Evolutionary conservation across 2,329 filamentous ascomycete genomes (phyloP), one percentile per base, ranked within the genome.

Genomic region (Alternaria atra): DNA sequence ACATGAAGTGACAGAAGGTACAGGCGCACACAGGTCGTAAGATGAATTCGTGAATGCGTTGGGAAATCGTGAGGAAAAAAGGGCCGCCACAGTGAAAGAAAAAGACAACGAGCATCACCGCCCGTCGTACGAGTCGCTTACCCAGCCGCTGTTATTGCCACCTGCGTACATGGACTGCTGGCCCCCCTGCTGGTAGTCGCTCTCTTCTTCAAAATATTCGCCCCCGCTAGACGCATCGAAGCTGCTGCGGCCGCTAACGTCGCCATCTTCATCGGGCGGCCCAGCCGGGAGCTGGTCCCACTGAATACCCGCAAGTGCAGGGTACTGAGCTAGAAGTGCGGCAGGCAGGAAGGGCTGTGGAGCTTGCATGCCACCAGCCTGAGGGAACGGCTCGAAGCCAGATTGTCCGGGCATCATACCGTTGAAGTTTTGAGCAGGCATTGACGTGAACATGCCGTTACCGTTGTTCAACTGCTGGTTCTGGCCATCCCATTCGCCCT

Each of bases 321-420:
- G 95, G 78, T 97, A 98, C 74, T 98, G 95, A 17, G 91, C 91
- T 39, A 98, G 82, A 51, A 99, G 82, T 1, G 94, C 94, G 4
- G 92, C 91, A 1, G 95, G 95, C n/a, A 98, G 84, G 37, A 86
- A 83, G 68, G 74, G 71, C 25, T 67, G 67, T 23, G 72, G 59
- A 17, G 63, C 53, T 68, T 78, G 61, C 65, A 77, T 71, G 35
- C 66, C 61, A 20, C 68, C 64, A 39, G 60, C 58, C 52, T 56
- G 67, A 37, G 74, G 69, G 59, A 71, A 78, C 13, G 64, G 60
- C 29, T 79, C 74, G 60, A 70, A 79, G 23, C 77, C 76, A 25
- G 71, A 64, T 50, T 78, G 76, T 9, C 72, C 69, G 25, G 70
- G 65, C 71, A 77, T 73, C 71, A 78, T 77, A 46, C 71, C 68